phyloP scores from a whole-genome alignment of 257 asterid genomes.

The Jacaranda copaia region DNA sequence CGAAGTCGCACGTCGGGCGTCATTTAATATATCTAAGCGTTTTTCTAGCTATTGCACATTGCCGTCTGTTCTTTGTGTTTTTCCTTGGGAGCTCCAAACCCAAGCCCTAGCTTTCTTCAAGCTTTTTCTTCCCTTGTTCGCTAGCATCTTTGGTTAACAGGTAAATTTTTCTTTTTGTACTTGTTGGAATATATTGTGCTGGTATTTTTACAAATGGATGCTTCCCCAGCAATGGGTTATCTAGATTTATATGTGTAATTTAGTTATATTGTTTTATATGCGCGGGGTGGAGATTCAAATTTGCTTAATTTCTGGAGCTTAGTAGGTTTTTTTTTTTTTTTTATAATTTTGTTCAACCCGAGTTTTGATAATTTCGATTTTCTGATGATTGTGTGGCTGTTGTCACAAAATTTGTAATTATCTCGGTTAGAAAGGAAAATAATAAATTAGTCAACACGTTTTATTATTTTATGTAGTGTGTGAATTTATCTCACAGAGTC shows the following conservation, averaged over 20 bases:
- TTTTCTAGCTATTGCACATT: not conserved
- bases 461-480: not conserved
- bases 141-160: conserved; percentile 31
- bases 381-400: conserved; percentile 13
- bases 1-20: not conserved
- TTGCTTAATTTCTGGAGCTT: not conserved
- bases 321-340: not conserved
- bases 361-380: conserved; percentile 12
- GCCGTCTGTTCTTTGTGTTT: not conserved
- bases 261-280: not conserved
- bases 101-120: conserved; percentile 39
- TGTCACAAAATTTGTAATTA: not conserved
- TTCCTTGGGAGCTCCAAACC: conserved; percentile 31
- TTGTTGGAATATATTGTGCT: not conserved
- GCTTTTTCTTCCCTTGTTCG: not conserved
- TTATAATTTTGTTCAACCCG: conserved; percentile 8
- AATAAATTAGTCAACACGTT: not conserved
- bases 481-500: not conserved
- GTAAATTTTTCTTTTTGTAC: conserved; percentile 29
- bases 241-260: not conserved
- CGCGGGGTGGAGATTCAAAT: conserved; percentile 4
- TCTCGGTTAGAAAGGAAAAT: not conserved
- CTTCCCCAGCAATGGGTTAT: not conserved
- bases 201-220: not conserved
- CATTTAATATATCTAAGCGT: not conserved